Base-by-base conservation (phyloP, 2,329 filamentous ascomycete species). In the Capronia americana region DNA sequence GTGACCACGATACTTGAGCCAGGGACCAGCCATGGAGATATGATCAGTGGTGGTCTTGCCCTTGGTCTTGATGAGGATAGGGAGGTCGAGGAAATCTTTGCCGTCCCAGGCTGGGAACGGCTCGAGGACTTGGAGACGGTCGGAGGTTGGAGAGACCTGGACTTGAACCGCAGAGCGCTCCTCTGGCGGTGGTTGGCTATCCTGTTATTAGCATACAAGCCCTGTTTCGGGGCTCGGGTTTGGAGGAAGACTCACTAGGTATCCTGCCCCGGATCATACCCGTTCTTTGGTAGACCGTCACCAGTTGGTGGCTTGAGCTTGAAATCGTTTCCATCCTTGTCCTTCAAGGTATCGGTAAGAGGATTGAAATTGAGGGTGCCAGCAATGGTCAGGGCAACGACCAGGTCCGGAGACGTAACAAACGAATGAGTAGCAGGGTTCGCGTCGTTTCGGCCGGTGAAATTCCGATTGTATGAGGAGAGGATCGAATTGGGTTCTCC, bases 401-500 rank as follows among this genome's bases (percentile, higher is more conserved):
- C 92, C 69, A 97, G 84, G 78, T 97, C 93, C 64, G 93, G 93
- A 6, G 92, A 96, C 71, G 93, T 90, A 73, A 96, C 93, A 80
- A 97, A 97, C 65, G 92, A 92, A 85, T 96, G 93, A 59, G 93
- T 97, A 63, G 92, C 92, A 48, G 93, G 93, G 86, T 97, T 98
- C 73, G 92, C 93, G 74, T 97, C 93, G 81, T 98, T 98, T 79
- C 95, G 92, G 73, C 94, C 94, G 69, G 94, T 98, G 85, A 99
- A 98, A 89, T 99, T 98, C 82, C 95, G 93, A 90, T 99, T 99
- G 90, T 97, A 99, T 30, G 95, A 98, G 55, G 93, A 97, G 79
- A 99, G 85, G 79, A 99, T 99, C 6, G 93, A 96, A 89, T 99
- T 99, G 76, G 93, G 85, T 75, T 92, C 89, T 73, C 94, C 94